phyloP scores from a whole-genome alignment of 371 early-diverging fungal species.

The Actinomucor elegans region DNA sequence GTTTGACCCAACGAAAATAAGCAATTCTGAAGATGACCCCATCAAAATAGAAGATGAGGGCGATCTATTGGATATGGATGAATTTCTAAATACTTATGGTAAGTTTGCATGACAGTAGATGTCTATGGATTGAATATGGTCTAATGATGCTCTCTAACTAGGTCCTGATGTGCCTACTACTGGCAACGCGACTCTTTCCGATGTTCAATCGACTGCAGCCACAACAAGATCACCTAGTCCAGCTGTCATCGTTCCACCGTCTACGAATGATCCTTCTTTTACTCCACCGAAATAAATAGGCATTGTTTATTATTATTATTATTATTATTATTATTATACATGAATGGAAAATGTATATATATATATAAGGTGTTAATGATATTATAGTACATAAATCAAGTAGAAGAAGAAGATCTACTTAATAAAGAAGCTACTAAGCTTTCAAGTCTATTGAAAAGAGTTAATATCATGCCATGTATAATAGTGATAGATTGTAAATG shows the following conservation, averaged over 20 bases:
- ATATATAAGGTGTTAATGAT: not conserved
- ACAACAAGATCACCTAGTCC: slow-evolving; percentile 2
- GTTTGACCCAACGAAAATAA: slow-evolving; percentile 27
- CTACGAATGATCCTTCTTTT: no score
- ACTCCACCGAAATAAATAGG: not conserved
- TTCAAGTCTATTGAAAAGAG: slow-evolving; percentile 2
- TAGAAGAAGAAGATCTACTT: not conserved
- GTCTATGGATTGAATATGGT: no score
- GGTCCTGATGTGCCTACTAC: not conserved
- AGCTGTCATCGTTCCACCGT: not conserved
- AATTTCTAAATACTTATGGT: slow-evolving; percentile 39
- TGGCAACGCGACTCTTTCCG: not conserved
- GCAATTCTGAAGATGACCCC: not conserved
- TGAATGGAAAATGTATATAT: not conserved
- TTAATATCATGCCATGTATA: not conserved
- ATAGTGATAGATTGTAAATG: not conserved
- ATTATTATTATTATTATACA: no score
- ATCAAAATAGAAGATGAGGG: slow-evolving; percentile 3
- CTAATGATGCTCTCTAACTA: not conserved
- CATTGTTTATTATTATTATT: no score
- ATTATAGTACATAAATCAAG: not conserved
- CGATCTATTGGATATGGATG: slow-evolving; percentile 34
- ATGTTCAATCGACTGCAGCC: not conserved
- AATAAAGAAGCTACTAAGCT: slow-evolving; percentile 4
- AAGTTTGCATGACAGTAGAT: no score